Percentiles rank a stretch among this genome's conserved stretches.
phyloP scores from a whole-genome alignment of 2,329 filamentous ascomycete genomes.

The Ophiostoma ulmi region DNA sequence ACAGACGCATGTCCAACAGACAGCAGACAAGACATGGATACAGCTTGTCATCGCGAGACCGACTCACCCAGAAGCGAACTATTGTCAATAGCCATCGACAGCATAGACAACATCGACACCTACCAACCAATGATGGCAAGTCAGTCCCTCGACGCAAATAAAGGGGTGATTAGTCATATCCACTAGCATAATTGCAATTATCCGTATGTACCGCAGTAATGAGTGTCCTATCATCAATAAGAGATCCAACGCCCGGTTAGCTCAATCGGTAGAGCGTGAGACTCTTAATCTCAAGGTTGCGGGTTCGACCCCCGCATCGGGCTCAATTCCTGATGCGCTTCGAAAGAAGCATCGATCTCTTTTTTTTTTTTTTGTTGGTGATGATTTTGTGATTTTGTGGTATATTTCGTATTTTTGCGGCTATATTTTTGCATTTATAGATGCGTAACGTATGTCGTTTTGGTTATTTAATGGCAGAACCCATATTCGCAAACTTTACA shows the following conservation, averaged over 20 bases:
- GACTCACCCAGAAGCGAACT: background rate
- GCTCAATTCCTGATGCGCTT: conserved; percentile 40
- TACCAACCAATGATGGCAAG: too few species aligned
- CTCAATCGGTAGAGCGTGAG: conserved; percentile 70
- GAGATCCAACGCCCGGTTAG: conserved; percentile 47
- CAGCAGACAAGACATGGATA: background rate
- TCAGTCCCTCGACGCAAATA: background rate
- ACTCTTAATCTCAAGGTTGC: conserved; percentile 51
- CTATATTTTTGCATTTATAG: too few species aligned
- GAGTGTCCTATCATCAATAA: background rate
- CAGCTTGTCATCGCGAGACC: background rate
- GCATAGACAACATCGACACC: too few species aligned
- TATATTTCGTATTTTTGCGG: background rate
- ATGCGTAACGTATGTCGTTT: too few species aligned
- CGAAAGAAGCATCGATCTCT: conserved; percentile 19
- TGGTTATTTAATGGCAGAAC: too few species aligned
- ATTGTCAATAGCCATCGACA: background rate
- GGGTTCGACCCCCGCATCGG: conserved; percentile 44
- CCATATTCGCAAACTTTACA: too few species aligned
- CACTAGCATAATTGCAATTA: background rate
- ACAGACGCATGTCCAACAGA: background rate
- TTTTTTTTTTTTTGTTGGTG: conserved; percentile 18
- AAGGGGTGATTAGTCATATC: background rate
- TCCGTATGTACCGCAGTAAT: background rate
- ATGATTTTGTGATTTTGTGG: background rate